Percentiles rank a stretch among this genome's conserved stretches.
These are phyloP conservation scores for Sorghum bicolor DNA, from an alignment of 176 grass and related monocot species.

Conservation along the genomic window DNA sequence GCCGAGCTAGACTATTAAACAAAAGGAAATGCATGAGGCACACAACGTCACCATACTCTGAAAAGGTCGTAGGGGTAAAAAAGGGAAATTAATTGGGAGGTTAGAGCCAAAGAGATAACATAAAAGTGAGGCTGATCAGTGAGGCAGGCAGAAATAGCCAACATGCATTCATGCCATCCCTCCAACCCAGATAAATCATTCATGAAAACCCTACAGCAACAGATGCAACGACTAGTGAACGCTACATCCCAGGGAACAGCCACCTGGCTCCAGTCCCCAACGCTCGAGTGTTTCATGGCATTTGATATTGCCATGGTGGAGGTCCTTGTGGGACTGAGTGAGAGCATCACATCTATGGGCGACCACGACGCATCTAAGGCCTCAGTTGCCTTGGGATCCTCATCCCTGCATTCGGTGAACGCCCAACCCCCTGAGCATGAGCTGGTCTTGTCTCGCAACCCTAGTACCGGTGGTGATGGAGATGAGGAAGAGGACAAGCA, in stretches of 20 bases:
- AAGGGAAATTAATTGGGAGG: background rate
- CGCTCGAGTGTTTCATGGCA: constrained; percentile 19
- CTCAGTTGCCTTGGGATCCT: constrained; percentile 1
- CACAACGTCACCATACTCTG: background rate
- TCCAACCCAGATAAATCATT: constrained; percentile 15
- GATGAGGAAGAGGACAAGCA: constrained; percentile 25
- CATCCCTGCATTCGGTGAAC: constrained; percentile 42
- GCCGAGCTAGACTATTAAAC: background rate
- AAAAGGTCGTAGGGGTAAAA: background rate
- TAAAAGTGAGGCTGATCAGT: background rate
- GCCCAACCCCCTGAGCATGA: background rate
- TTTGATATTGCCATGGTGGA: constrained; percentile 42
- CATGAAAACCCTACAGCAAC: constrained; percentile 3
- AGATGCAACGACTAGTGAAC: background rate
- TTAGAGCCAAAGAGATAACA: background rate
- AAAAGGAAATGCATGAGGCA: background rate
- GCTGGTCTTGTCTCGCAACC: background rate
- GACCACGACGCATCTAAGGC: background rate
- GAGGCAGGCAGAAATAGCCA: constrained; percentile 11
- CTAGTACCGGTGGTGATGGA: background rate
- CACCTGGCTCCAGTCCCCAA: background rate
- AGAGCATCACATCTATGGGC: constrained; percentile 26
- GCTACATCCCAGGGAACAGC: too few relatives aligned
- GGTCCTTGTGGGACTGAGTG: constrained; percentile 42
- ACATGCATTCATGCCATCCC: constrained; percentile 5